These are phyloP conservation scores for Paralagenidium karlingii DNA, from an alignment of 352 stramenopile genomes.

Conservation along the genomic window DNA sequence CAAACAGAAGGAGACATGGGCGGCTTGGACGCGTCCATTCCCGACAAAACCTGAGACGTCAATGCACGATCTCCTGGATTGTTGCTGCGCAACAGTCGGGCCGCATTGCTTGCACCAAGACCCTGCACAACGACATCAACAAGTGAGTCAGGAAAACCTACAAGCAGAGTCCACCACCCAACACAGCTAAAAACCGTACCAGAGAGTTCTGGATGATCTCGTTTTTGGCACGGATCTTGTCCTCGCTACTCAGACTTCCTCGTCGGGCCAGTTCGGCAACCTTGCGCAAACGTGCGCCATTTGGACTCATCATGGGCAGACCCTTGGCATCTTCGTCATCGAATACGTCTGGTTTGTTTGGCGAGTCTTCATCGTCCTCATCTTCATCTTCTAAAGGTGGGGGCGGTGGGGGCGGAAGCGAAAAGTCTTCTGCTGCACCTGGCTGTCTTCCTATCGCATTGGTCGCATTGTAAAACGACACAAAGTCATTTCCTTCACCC, in stretches of 20 bases:
- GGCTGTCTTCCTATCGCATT: slow-evolving; percentile 12
- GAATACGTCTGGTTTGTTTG: neutral
- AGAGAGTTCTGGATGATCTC: slow-evolving; percentile 83
- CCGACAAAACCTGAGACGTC: too few species aligned
- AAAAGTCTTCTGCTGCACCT: slow-evolving; percentile 13
- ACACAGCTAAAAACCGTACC: too few species aligned
- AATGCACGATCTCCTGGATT: slow-evolving; percentile 15
- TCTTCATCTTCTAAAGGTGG: slow-evolving; percentile 49
- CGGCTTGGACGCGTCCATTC: too few species aligned
- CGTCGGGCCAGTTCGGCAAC: slow-evolving; percentile 63
- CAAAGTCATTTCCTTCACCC: slow-evolving; percentile 57
- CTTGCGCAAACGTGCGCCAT: slow-evolving; percentile 57
- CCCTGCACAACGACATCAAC: too few species aligned
- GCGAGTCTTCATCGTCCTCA: neutral
- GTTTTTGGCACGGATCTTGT: slow-evolving; percentile 77
- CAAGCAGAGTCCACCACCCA: too few species aligned
- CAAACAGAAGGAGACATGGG: slow-evolving; percentile 10
- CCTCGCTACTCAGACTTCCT: slow-evolving; percentile 66
- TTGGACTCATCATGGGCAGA: slow-evolving; percentile 78
- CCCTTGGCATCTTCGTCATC: slow-evolving; percentile 47
- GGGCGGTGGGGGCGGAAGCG: slow-evolving; percentile 50
- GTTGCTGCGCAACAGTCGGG: slow-evolving; percentile 42
- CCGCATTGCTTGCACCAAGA: slow-evolving; percentile 45
- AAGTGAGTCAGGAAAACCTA: too few species aligned
- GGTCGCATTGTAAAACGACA: slow-evolving; percentile 66